These are phyloP conservation scores for Ceratocystis papillata DNA, from an alignment of 2,329 filamentous ascomycete species.

Conservation along the genomic window DNA sequence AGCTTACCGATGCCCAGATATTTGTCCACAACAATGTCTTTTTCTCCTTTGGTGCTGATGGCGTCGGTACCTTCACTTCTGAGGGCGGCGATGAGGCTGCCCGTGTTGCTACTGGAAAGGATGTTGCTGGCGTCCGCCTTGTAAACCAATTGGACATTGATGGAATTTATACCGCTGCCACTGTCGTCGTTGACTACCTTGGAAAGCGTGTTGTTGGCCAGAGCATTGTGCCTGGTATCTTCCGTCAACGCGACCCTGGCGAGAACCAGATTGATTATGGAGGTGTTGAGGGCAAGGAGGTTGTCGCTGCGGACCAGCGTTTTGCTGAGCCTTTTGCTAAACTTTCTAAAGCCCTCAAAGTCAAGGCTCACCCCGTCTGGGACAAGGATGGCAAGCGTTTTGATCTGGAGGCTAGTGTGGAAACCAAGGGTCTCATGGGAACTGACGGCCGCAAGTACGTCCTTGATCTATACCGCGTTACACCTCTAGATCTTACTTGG, in stretches of 20 bases:
- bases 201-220: slow-evolving; percentile 96
- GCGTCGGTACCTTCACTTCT: slow-evolving; percentile 90
- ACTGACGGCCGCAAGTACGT: slow-evolving; percentile 96
- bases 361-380: slow-evolving; percentile 95
- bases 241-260: slow-evolving; percentile 93
- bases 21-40: slow-evolving; percentile 99
- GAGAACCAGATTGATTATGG: slow-evolving; percentile 99
- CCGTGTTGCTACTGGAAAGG: slow-evolving; percentile 89
- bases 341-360: slow-evolving; percentile 77
- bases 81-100: slow-evolving; percentile 96
- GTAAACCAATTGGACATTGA: slow-evolving; percentile 97
- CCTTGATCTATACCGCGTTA: slow-evolving; percentile 90
- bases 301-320: slow-evolving; percentile 79
- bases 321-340: slow-evolving; percentile 79
- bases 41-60: slow-evolving; percentile 96
- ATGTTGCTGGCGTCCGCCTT: slow-evolving; percentile 83
- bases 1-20: slow-evolving; percentile 85
- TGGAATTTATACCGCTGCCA: slow-evolving; percentile 88
- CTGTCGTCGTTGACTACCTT: slow-evolving; percentile 91
- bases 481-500: slow-evolving; percentile 83
- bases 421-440: slow-evolving; percentile 94
- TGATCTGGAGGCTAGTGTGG: slow-evolving; percentile 87
- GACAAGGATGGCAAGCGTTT: slow-evolving; percentile 88
- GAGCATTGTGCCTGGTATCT: slow-evolving; percentile 96
- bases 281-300: slow-evolving; percentile 91